Conservation (phyloP, 768 basidiomycete genomes). For the Ephemerocybe angulata region DNA sequence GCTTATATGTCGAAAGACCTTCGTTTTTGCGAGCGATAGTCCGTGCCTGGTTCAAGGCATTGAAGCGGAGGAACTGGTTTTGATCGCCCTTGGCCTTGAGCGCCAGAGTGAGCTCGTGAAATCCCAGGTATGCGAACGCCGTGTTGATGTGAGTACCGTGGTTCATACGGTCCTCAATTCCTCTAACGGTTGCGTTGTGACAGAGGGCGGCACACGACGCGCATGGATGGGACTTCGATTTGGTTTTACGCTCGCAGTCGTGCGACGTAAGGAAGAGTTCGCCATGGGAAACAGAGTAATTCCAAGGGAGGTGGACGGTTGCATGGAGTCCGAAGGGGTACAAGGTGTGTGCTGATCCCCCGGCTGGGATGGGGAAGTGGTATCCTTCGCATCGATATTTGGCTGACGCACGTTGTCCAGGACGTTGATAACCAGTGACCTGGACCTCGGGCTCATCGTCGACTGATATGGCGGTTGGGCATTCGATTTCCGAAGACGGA, state of each 20-base stretch:
- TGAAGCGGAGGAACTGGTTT: conserved; percentile 3
- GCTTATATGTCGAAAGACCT: conserved; percentile 18
- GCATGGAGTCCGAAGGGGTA: background rate
- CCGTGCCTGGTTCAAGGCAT: conserved; percentile 14
- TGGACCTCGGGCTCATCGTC: background rate
- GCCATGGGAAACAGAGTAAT: background rate
- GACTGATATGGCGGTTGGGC: background rate
- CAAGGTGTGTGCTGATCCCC: background rate
- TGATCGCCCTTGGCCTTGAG: background rate
- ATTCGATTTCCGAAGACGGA: too few relatives aligned
- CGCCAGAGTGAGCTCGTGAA: background rate
- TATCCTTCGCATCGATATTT: background rate
- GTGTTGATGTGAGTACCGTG: background rate
- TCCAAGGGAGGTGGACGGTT: background rate
- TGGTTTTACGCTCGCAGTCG: background rate
- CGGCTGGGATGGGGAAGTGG: background rate
- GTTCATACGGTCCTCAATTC: background rate
- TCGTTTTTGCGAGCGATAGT: conserved; percentile 12
- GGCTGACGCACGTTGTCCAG: background rate
- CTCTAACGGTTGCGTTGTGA: background rate
- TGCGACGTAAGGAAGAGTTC: background rate
- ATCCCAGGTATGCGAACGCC: background rate
- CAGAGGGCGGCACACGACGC: background rate
- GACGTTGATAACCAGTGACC: background rate
- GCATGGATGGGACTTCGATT: background rate